Evolutionary conservation across 73 alveolate species (phyloP), one percentile per base, ranked within the genome.

Genomic region (Paramecium tetraurelia): DNA sequence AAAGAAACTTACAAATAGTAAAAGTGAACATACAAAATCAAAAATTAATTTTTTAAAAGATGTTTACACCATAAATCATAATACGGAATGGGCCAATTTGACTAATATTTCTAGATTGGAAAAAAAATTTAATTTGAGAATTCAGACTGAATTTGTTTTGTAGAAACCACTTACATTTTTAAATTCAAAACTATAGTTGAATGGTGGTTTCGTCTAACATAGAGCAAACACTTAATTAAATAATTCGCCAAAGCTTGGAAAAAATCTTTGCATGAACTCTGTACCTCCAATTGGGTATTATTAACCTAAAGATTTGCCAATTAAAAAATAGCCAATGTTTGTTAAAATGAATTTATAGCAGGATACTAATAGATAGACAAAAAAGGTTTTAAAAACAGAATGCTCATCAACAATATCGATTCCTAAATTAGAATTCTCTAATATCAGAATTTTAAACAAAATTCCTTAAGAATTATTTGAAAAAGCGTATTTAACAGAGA

Each of bases 221-320:
- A 31, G 18, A 40, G 21, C 59, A 0, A 5, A 33, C 5, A 40
- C 86, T 72, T 21, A 21, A 29, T 36, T 72, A 12, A 20, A 35
- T 16, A 35, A 33, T 36, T 72, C 86, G 5, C 86, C 86, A 4
- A 72, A 18, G 18, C 16, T 72, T 18, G 86, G 86, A 33, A 72
- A 40, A 38, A 36, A 36, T 40, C 36, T 16, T 36, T 8, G 41
- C 7, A 14, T 36, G 33, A 72, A 40, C n/a, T 36, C 18, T 12
- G 20, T 72, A 14, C 86, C 86, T 0, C 86, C 86, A 1, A 21
- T 72, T 16, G 86, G 86, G n/a, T 72, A 72, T 40, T 72, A 72
- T 38, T 24, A 72, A 35, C 59, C 59, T 36, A 72, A 72, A n/a
- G 86, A 72, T 72, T 5, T 72, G 5, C 20, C 4, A 31, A 63